A percentile compares a stretch with the other conserved stretches of the same genome.
These are phyloP conservation scores for Nannochloropsis gaditana DNA, from an alignment of 108 stramenopile genomes.

Conservation along the genomic window DNA sequence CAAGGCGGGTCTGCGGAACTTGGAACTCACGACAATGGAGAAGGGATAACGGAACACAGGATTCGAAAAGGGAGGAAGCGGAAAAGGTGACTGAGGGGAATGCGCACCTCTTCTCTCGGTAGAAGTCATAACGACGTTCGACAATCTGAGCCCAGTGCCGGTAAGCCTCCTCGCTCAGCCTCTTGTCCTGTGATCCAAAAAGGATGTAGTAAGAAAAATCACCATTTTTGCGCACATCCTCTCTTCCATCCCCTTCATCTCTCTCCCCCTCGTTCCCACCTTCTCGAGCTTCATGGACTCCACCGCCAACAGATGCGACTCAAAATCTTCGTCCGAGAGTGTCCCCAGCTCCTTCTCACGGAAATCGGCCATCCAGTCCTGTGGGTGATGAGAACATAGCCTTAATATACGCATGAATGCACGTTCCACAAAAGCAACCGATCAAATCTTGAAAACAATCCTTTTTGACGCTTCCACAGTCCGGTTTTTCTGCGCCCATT, in stretches of 20 bases:
- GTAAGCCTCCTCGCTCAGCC: slow-evolving; percentile 7
- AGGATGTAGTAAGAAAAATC: neutral
- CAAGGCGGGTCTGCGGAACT: neutral
- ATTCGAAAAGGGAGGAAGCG: neutral
- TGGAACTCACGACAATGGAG: neutral
- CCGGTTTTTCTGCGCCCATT: neutral
- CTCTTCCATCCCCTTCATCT: neutral
- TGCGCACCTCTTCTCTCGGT: neutral
- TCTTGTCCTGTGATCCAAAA: neutral
- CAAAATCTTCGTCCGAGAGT: neutral
- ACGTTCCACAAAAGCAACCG: no score
- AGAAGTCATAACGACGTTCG: neutral
- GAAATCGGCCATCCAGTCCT: slow-evolving; percentile 6
- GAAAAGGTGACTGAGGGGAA: neutral
- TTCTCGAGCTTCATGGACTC: neutral
- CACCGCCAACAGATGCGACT: neutral
- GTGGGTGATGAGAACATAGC: neutral
- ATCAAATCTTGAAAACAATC: no score
- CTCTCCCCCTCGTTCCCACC: neutral
- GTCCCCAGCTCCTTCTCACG: neutral
- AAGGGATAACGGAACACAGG: neutral
- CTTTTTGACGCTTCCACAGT: neutral
- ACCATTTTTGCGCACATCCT: neutral
- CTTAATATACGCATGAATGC: no score
- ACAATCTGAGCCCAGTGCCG: slow-evolving; percentile 1